Base-by-base conservation (phyloP, 2,329 filamentous ascomycete genomes). In the Alternaria novae-zelandiae region DNA sequence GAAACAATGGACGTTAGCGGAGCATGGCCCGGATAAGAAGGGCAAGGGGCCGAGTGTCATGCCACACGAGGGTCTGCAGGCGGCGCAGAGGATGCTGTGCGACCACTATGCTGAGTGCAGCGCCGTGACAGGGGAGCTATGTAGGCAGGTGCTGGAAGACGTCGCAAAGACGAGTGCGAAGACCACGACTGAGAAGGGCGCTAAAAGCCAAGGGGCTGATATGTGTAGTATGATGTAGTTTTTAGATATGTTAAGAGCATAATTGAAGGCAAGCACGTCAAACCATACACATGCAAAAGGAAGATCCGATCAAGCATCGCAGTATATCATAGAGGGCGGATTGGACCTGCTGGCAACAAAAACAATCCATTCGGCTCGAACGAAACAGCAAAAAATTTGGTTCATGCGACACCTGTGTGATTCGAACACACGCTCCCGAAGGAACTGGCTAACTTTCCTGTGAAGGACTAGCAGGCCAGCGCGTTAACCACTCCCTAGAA, bases 101-200 rank as follows among this genome's bases (percentile, higher is more conserved):
- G 88, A 90, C 80, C 80, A 83, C 36, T 90, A 90, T 76, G 88
- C 86, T 4, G 88, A 90, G 72, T 90, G 88, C 67, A 88, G 86
- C 64, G 87, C 88, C 44, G 41, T 86, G 43, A 89, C 87, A 6
- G 87, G 88, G 4, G 86, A 89, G 77, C 77, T 90, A 43, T 85
- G 88, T 67, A 79, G 80, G 30, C 84, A 89, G 74, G 86, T 87
- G 0, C 83, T 89, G 61, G 87, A 90, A 70, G 88, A 90, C 74
- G 81, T 90, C 20, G 86, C 86, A 10, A 83, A 79, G 72, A 84
- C 86, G 28, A 85, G 86, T 5, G 87, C 84, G n/a, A 85, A 83
- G 80, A 88, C 86, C 3, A 88, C 84, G 7, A 88, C 86, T 1
- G 82, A 83, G 17, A 79, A 80, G 20, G 87, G 87, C 3, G 87